These are phyloP conservation scores for Citrus reticulata DNA, from an alignment of 345 rosid species.

Conservation along the genomic window DNA sequence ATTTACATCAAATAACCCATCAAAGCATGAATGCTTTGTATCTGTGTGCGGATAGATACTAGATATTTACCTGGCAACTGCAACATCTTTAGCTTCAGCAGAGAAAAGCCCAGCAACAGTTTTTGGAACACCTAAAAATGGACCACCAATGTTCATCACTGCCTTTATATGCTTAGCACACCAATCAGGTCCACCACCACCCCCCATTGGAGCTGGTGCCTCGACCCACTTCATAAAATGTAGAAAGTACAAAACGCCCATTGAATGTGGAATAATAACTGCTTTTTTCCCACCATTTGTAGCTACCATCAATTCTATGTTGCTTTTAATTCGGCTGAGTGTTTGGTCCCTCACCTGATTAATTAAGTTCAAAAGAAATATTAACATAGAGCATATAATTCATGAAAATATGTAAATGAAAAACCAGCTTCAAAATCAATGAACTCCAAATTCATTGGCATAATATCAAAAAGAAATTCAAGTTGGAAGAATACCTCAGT, in stretches of 20 bases:
- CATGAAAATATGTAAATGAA: too few relatives aligned
- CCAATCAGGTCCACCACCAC: constrained; percentile 77
- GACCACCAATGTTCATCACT: constrained; percentile 67
- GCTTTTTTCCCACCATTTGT: constrained; percentile 61
- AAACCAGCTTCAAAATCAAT: not conserved
- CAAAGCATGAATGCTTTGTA: not conserved
- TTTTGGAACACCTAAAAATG: constrained; percentile 71
- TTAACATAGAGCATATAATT: not conserved
- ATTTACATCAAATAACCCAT: not conserved
- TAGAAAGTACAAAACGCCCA: constrained; percentile 68
- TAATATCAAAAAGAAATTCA: not conserved
- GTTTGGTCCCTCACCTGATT: constrained; percentile 62
- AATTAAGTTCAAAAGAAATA: constrained; percentile 4
- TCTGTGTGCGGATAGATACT: not conserved
- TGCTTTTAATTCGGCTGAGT: constrained; percentile 62
- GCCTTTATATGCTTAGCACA: constrained; percentile 65
- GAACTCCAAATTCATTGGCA: not conserved
- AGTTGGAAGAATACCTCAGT: constrained; percentile 47
- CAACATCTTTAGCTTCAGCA: constrained; percentile 59
- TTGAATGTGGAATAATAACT: constrained; percentile 69
- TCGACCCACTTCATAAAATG: constrained; percentile 86
- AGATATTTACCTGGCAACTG: constrained; percentile 50
- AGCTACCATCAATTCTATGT: constrained; percentile 68
- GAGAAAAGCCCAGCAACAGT: constrained; percentile 55
- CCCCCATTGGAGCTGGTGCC: constrained; percentile 70